Evolutionary conservation across 192 early-diverging fungal genomes (phyloP).

Genomic region (Umbelopsis sp.): DNA sequence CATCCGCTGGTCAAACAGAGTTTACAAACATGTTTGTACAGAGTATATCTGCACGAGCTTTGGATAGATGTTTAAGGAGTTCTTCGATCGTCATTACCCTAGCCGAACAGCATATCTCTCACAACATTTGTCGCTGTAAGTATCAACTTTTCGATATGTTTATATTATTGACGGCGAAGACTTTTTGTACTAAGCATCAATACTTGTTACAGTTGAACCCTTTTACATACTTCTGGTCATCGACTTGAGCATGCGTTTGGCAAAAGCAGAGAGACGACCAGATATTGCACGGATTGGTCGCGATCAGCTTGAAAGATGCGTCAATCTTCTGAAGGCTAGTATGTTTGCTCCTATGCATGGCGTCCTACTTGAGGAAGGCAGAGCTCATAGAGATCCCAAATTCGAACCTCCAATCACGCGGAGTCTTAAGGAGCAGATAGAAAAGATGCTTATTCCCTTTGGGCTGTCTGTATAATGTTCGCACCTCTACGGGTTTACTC

Average conservation of each 20-base stretch:
- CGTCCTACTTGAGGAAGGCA: background rate
- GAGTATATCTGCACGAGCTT: background rate
- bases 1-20: background rate
- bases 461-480: background rate
- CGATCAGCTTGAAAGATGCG: background rate
- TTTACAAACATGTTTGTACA: background rate
- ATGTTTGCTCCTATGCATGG: constrained; percentile 12
- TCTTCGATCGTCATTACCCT: background rate
- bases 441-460: constrained; percentile 8
- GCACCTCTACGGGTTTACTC: background rate
- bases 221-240: background rate
- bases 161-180: background rate
- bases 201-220: background rate
- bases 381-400: background rate
- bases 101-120: background rate
- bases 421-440: background rate
- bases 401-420: background rate
- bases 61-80: constrained; percentile 5
- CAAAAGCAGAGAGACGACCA: background rate
- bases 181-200: background rate
- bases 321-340: background rate
- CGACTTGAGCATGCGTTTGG: background rate
- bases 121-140: constrained; percentile 12
- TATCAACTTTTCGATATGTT: background rate
- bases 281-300: background rate